Base-by-base conservation (phyloP, 2,329 filamentous ascomycete species). In the Allantophomopsis lycopodina region DNA sequence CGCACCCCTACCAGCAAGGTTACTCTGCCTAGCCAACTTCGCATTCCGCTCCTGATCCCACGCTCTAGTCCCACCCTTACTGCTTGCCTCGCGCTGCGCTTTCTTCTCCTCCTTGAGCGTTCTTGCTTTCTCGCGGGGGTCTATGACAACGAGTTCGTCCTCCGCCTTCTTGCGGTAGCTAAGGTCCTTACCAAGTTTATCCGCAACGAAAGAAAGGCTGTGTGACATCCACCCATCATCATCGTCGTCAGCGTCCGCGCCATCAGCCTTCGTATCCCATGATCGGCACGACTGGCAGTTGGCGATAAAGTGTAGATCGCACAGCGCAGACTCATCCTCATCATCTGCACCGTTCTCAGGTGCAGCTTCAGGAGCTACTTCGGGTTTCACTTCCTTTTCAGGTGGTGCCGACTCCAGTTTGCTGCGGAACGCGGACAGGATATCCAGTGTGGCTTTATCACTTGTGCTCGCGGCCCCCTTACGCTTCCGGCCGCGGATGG, bases 231-330 rank as follows among this genome's bases (percentile, higher is more conserved):
- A 96, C 7, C 77, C 79, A 37, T 73, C 68, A 37, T 76, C 76
- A 43, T 75, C 72, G 3, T 79, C 73, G 2, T 65, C 64, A 16
- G 70, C 65, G 11, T 67, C 65, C 3, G 68, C 73, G 32, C 66
- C 68, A 10, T 63, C 60, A 13, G 49, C 50, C 30, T 61, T 55
- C 5, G 56, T 56, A 52, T 93, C 83, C 86, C 88, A 94, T 0
- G 80, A 74, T 42, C 75, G 77, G 58, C 91, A 96, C 35, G 86
- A 94, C 55, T 94, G 86, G 58, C 91, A 98, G 51, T 93, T 84
- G 37, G 83, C 83, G 46, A 98, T 93, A 59, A 96, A 98, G 57
- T 98, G 91, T 30, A 98, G 63, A 57, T 96, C 91, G 55, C 91
- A 98, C 4, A 93, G 68, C 37, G 71, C 71, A 2, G 76, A 79